Evolutionary conservation across 1,139 yeast genomes (phyloP).

Genomic region (Hanseniaspora gamundiae): DNA sequence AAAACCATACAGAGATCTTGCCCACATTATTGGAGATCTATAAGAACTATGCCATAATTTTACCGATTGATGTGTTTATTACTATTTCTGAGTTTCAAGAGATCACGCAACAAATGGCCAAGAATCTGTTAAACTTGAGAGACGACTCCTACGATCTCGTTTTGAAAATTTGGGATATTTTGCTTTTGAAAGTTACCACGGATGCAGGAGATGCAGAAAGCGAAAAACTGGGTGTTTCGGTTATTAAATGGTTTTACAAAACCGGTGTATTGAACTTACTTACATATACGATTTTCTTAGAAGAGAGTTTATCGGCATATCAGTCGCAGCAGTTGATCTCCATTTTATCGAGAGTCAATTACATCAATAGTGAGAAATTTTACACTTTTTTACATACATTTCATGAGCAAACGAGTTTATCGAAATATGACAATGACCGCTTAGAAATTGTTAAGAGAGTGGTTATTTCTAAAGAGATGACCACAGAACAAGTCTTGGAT

Average conservation of each 20-base stretch:
- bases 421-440: slow-evolving; percentile 6
- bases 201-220: slow-evolving; percentile 18
- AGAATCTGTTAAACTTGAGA: slow-evolving; percentile 49
- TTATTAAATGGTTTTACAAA: slow-evolving; percentile 18
- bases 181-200: slow-evolving; percentile 20
- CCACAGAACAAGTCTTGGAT: slow-evolving; percentile 16
- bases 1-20: slow-evolving; percentile 64
- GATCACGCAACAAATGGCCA: slow-evolving; percentile 42
- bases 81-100: slow-evolving; percentile 26
- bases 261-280: slow-evolving; percentile 17
- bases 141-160: slow-evolving; percentile 56
- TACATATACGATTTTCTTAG: slow-evolving; percentile 19
- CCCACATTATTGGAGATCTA: slow-evolving; percentile 55
- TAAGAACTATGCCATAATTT: slow-evolving; percentile 57
- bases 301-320: slow-evolving; percentile 21
- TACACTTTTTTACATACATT: slow-evolving; percentile 26
- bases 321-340: slow-evolving; percentile 38
- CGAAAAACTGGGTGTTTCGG: slow-evolving; percentile 13
- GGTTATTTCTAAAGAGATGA: slow-evolving; percentile 16
- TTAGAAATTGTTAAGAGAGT: slow-evolving; percentile 13
- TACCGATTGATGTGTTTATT: slow-evolving; percentile 35
- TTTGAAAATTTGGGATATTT: slow-evolving; percentile 47
- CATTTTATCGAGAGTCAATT: slow-evolving; percentile 43
- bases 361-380: slow-evolving; percentile 35
- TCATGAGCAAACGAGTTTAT: slow-evolving; percentile 10